Evolutionary conservation across 805 yeast species (phyloP).

Genomic region (Starmera quercuum): DNA sequence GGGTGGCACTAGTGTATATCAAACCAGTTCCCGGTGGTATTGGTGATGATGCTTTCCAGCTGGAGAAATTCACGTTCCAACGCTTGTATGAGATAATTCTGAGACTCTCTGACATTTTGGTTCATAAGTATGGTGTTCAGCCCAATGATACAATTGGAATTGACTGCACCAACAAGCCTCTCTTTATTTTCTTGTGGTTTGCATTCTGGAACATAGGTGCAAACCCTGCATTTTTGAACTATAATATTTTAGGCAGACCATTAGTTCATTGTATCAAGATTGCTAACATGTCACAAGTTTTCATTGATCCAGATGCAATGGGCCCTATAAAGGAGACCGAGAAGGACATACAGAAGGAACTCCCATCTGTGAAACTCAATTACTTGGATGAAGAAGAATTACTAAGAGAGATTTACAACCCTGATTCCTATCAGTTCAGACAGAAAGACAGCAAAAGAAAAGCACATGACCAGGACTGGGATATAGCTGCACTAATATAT

Average conservation of each 20-base stretch:
- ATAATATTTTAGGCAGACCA: constrained; percentile 66
- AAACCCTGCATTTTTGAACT: constrained; percentile 78
- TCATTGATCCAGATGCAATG: constrained; percentile 68
- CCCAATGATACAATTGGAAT: constrained; percentile 66
- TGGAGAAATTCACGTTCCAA: constrained; percentile 61
- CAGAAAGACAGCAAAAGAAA: constrained; percentile 52
- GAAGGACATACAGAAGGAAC: constrained; percentile 25
- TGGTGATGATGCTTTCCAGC: constrained; percentile 47
- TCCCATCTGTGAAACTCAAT: constrained; percentile 35
- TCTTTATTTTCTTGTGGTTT: constrained; percentile 73
- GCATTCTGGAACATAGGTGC: constrained; percentile 92
- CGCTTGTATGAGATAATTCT: constrained; percentile 63
- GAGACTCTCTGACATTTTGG: constrained; percentile 58
- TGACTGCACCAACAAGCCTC: constrained; percentile 75
- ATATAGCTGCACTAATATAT: constrained; percentile 67
- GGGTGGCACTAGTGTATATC: constrained; percentile 54
- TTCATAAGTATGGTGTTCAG: constrained; percentile 53
- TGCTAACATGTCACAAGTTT: constrained; percentile 54
- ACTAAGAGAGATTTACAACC: constrained; percentile 29
- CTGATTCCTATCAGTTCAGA: constrained; percentile 40
- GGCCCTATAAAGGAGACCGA: constrained; percentile 45
- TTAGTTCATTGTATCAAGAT: constrained; percentile 73
- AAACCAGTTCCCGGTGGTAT: constrained; percentile 25
- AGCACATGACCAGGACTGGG: constrained; percentile 46
- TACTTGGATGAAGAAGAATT: constrained; percentile 47